phyloP scores from a whole-genome alignment of 2,329 filamentous ascomycete species.

The Sphaerulina vaccinii region DNA sequence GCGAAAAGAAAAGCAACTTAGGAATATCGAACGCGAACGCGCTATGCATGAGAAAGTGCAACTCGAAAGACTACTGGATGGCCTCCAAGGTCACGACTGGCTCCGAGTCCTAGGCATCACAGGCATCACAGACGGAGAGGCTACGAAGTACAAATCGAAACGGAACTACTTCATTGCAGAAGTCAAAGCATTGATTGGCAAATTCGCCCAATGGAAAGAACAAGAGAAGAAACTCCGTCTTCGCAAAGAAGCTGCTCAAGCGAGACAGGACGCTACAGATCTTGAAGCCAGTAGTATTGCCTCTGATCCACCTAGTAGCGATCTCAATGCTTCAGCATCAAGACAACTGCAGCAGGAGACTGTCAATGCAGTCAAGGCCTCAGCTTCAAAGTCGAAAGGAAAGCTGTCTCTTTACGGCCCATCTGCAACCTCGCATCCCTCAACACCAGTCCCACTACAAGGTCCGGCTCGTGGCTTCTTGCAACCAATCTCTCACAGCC shows the following conservation, averaged over 20 bases:
- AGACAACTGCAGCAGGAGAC: slow-evolving; percentile 75
- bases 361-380: slow-evolving; percentile 49
- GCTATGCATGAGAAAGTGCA: slow-evolving; percentile 67
- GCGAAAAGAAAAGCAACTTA: slow-evolving; percentile 65
- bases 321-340: slow-evolving; percentile 69
- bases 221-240: slow-evolving; percentile 82
- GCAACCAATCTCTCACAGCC: slow-evolving; percentile 31
- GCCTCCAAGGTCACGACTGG: slow-evolving; percentile 89
- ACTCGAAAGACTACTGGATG: slow-evolving; percentile 69
- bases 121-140: slow-evolving; percentile 78
- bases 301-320: slow-evolving; percentile 62
- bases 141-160: slow-evolving; percentile 82
- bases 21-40: slow-evolving; percentile 65
- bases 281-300: slow-evolving; percentile 41
- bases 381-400: slow-evolving; percentile 35
- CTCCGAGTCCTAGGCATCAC: slow-evolving; percentile 86
- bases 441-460: slow-evolving; percentile 18
- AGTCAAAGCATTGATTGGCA: slow-evolving; percentile 76
- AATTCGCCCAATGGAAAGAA: slow-evolving; percentile 83
- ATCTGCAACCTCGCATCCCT: slow-evolving; percentile 15
- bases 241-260: slow-evolving; percentile 66
- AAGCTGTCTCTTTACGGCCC: slow-evolving; percentile 31
- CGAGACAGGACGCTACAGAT: slow-evolving; percentile 47
- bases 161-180: slow-evolving; percentile 81
- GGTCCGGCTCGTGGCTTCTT: slow-evolving; percentile 7